A percentile compares a stretch with the other conserved stretches of the same genome.
Evolutionary conservation across 2,329 filamentous ascomycete species (phyloP).

Genomic region (Colletotrichum musae): DNA sequence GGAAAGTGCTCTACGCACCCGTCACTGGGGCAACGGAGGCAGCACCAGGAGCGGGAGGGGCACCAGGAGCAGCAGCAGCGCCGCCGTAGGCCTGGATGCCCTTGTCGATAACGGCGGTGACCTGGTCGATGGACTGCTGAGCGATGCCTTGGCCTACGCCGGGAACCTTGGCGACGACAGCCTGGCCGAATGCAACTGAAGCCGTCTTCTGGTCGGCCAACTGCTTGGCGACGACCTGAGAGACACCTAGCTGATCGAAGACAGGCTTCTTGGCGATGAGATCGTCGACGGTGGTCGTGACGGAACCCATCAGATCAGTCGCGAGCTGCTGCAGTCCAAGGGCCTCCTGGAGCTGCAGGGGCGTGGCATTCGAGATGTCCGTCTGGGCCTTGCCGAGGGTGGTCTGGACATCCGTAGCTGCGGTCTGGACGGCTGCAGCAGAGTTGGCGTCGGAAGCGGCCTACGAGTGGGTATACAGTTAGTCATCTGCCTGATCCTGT

Average conservation of each 20-base stretch:
- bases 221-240: slow-evolving; percentile 43
- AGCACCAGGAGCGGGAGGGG: not conserved
- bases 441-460: slow-evolving; percentile 63
- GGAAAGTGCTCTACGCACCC: slow-evolving; percentile 34
- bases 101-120: slow-evolving; percentile 42
- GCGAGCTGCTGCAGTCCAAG: slow-evolving; percentile 43
- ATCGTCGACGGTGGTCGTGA: slow-evolving; percentile 40
- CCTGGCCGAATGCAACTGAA: slow-evolving; percentile 41
- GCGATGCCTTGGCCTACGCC: slow-evolving; percentile 47
- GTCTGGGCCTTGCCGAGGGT: slow-evolving; percentile 41
- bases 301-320: slow-evolving; percentile 41
- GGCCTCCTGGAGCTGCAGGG: slow-evolving; percentile 44
- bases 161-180: slow-evolving; percentile 47
- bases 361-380: slow-evolving; percentile 46
- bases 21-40: not conserved
- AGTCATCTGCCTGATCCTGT: not conserved
- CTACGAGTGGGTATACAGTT: not conserved
- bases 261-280: slow-evolving; percentile 46
- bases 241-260: slow-evolving; percentile 47
- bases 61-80: slow-evolving; percentile 14
- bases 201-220: slow-evolving; percentile 44
- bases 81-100: slow-evolving; percentile 42
- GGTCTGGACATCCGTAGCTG: slow-evolving; percentile 43
- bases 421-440: slow-evolving; percentile 50
- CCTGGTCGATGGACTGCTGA: slow-evolving; percentile 45